Conservation (phyloP, 495 filamentous ascomycete species). For the Alectoria sarmentosa region DNA sequence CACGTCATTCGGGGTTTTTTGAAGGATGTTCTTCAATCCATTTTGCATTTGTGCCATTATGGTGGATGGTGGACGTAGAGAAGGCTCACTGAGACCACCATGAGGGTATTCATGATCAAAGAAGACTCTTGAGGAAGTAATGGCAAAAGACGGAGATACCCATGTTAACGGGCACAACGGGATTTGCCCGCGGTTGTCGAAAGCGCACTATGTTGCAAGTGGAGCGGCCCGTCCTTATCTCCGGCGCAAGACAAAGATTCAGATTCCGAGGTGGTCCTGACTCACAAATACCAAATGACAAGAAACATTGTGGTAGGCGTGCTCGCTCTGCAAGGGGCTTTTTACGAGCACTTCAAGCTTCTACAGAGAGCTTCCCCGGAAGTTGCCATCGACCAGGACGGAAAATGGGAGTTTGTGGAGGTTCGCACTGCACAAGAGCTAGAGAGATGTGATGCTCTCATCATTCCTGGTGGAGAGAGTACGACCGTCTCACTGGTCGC, state of each 20-base stretch:
- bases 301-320: conserved; percentile 63
- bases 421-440: conserved; percentile 73
- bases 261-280: background rate
- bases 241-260: conserved; percentile 9
- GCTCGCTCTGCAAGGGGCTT: conserved; percentile 89
- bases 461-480: conserved; percentile 92
- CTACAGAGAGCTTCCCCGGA: conserved; percentile 56
- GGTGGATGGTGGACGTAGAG: background rate
- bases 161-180: conserved; percentile 10
- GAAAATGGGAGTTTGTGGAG: conserved; percentile 59
- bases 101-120: conserved; percentile 4
- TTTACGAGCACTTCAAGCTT: conserved; percentile 77
- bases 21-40: conserved; percentile 68
- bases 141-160: background rate
- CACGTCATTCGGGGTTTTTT: conserved; percentile 72
- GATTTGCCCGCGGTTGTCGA: conserved; percentile 14
- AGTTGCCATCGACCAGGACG: conserved; percentile 30
- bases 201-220: background rate
- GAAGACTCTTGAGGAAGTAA: background rate
- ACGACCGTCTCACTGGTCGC: conserved; percentile 91
- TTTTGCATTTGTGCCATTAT: conserved; percentile 36
- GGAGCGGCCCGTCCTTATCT: conserved; percentile 8
- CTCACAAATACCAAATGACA: conserved; percentile 19
- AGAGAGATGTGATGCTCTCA: conserved; percentile 65
- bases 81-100: background rate